Evolutionary conservation across 257 asterid genomes (phyloP).

Genomic region (Solanum lignicaule): DNA sequence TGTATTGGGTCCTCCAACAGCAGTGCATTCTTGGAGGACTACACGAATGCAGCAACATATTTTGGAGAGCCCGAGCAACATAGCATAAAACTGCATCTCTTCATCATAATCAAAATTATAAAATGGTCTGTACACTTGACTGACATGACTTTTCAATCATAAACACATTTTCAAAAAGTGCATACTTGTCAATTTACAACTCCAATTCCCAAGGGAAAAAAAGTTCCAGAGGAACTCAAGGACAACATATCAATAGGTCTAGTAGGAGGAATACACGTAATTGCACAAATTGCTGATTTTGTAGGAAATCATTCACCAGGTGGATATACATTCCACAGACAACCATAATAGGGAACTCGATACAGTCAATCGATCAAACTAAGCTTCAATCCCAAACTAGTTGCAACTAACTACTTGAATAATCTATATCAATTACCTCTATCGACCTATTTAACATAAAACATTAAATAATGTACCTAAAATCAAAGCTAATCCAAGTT

Average conservation of each 20-base stretch:
- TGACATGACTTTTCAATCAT: background rate
- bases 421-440: background rate
- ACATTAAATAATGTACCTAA: background rate
- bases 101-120: background rate
- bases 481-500: background rate
- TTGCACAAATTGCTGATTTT: background rate
- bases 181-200: background rate
- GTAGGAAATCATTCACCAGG: background rate
- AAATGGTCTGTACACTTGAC: background rate
- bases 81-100: background rate
- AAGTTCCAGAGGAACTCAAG: background rate
- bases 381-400: background rate
- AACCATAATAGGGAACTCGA: background rate
- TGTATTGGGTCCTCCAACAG: background rate
- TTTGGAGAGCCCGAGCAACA: background rate
- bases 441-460: background rate
- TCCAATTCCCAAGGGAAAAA: background rate
- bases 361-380: background rate
- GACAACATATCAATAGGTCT: background rate
- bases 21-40: background rate
- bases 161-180: background rate
- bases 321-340: background rate
- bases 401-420: background rate
- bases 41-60: background rate
- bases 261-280: background rate